Conservation (phyloP, 169 alveolate species). For the Babesia gibsoni region DNA sequence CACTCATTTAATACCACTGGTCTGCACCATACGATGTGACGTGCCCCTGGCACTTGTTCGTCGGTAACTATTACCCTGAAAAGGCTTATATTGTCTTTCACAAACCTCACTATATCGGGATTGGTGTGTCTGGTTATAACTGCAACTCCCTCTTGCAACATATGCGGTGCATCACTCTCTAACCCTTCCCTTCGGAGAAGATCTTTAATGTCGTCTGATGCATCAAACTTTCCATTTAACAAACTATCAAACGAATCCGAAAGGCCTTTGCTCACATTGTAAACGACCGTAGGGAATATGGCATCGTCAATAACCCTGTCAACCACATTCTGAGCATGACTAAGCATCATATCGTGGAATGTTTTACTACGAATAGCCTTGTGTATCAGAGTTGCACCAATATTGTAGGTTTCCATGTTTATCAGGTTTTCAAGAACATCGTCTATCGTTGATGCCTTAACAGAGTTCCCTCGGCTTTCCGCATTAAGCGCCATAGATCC, state of each 20-base stretch:
- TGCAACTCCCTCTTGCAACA: not conserved
- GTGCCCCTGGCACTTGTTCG: not conserved
- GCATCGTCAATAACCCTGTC: constrained; percentile 12
- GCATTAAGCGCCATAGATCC: not conserved
- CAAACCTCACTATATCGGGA: not conserved
- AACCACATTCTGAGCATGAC: not conserved
- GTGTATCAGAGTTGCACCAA: not conserved
- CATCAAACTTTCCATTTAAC: not conserved
- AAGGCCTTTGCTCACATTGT: not conserved
- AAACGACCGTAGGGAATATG: not conserved
- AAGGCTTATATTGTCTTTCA: not conserved
- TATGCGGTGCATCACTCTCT: not conserved
- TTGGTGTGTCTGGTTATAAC: not conserved
- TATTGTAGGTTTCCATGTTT: not conserved
- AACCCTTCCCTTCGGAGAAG: not conserved
- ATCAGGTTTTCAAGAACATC: not conserved
- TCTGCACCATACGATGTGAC: not conserved
- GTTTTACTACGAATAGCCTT: not conserved
- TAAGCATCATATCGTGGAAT: not conserved
- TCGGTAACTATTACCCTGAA: constrained; percentile 11
- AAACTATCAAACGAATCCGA: not conserved
- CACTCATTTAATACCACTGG: too few relatives aligned
- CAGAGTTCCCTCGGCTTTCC: not conserved
- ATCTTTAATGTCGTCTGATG: not conserved
- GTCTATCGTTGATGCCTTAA: not conserved